Base-by-base conservation (phyloP, 768 basidiomycete species). In the Lactarius indigo region DNA sequence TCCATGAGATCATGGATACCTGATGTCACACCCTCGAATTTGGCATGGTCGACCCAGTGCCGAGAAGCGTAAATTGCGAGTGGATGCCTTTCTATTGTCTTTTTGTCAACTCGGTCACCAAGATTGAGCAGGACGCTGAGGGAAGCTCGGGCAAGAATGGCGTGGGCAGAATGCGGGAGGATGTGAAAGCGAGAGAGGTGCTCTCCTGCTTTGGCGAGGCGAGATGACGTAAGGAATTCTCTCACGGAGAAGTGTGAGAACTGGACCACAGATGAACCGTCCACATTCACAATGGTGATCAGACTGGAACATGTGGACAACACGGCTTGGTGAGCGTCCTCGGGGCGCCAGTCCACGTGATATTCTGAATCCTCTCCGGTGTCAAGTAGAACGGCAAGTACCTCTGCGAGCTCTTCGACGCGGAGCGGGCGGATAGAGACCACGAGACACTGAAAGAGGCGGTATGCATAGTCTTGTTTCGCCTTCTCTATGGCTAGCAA, bases 331-430 rank as follows among this genome's bases (percentile, higher is more conserved):
- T 52, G 26, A 2, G 28, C 56, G n/a, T 35, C 56, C 30, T 31
- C 30, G 33, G 33, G 56, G 10, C 33, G 56, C 56, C 50, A 52
- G 50, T 52, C 50, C 12, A 26, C 50, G 0, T 26, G 13, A 52
- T 52, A 26, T 26, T 15, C 23, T 15, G 50, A 52, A 15, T 26
- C 50, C 13, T 26, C 26, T 52, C 26, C 50, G 50, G 50, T 52
- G 23, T 52, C 50, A 2, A 52, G 50, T 15, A 52, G 39, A 13
- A 61, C 54, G 10, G 64, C 64, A 17, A 65, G 64, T 5, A 65
- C 23, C 28, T 65, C 64, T 2, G 59, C 64, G 17, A 65, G 58
- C 31, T 65, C 64, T 17, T 61, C 59, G 26, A 65, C 52, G 23
- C 31, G 58, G 18, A 65, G 59, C 2, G 64, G 64, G 18, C 57